Evolutionary conservation across 768 basidiomycete genomes (phyloP).

Genomic region (Russula sp.): DNA sequence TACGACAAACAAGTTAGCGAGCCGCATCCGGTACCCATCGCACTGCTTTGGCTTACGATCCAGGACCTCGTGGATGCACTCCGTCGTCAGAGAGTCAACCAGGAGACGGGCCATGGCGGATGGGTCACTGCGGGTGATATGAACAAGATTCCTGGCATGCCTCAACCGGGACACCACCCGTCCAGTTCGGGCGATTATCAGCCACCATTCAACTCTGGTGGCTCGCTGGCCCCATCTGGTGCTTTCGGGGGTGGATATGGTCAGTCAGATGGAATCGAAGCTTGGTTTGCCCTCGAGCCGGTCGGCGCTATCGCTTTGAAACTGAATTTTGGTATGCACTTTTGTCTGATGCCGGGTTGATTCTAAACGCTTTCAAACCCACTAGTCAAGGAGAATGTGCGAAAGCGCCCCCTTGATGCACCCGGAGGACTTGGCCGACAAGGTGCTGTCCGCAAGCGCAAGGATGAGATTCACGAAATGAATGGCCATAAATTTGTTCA

Average conservation of each 20-base stretch:
- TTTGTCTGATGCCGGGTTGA: slow-evolving; percentile 9
- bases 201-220: slow-evolving; percentile 2
- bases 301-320: slow-evolving; percentile 87
- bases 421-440: slow-evolving; percentile 92
- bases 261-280: slow-evolving; percentile 75
- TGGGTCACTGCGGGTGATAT: slow-evolving; percentile 96
- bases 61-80: slow-evolving; percentile 91
- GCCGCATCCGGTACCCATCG: slow-evolving; percentile 78
- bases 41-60: slow-evolving; percentile 90
- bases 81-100: slow-evolving; percentile 82
- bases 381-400: slow-evolving; percentile 94
- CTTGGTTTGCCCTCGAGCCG: slow-evolving; percentile 96
- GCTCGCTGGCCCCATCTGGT: slow-evolving; percentile 1
- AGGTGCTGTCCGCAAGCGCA: slow-evolving; percentile 95
- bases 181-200: slow-evolving; percentile 20
- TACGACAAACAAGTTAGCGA: slow-evolving; percentile 88
- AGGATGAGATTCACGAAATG: slow-evolving; percentile 98
- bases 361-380: background rate
- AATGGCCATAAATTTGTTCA: slow-evolving; percentile 98
- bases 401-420: slow-evolving; percentile 90
- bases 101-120: slow-evolving; percentile 79
- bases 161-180: slow-evolving; percentile 16
- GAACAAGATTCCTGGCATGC: slow-evolving; percentile 32
- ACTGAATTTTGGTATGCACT: slow-evolving; percentile 80
- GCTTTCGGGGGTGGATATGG: slow-evolving; percentile 4